Percentiles rank a stretch among this genome's conserved stretches.
These are phyloP conservation scores for Sporothrix phasma DNA, from an alignment of 2,329 filamentous ascomycete genomes.

Conservation along the genomic window DNA sequence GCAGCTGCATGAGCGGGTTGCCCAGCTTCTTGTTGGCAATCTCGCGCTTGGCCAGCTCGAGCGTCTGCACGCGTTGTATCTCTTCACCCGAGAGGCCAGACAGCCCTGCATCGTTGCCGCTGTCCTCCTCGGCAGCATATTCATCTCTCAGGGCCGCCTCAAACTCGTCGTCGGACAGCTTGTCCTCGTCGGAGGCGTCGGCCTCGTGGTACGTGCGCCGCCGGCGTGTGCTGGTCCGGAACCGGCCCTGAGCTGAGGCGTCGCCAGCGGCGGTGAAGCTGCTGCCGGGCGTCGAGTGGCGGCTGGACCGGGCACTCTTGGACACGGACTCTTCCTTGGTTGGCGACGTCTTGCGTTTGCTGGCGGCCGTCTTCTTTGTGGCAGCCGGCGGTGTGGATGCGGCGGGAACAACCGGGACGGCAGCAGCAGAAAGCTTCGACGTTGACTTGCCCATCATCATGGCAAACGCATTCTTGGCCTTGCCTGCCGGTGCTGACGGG, in stretches of 20 bases:
- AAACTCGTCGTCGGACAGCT: constrained; percentile 72
- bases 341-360: constrained; percentile 30
- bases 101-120: constrained; percentile 29
- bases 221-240: constrained; percentile 32
- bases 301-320: constrained; percentile 68
- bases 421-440: not conserved
- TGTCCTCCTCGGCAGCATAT: constrained; percentile 31
- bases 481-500: constrained; percentile 19
- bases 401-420: not conserved
- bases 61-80: constrained; percentile 52
- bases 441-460: constrained; percentile 44
- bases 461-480: constrained; percentile 38
- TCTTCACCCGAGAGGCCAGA: constrained; percentile 44
- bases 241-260: constrained; percentile 32
- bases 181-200: constrained; percentile 49
- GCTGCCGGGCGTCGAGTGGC: constrained; percentile 61
- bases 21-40: constrained; percentile 86
- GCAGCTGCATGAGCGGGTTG: constrained; percentile 85
- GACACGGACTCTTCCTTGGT: constrained; percentile 27
- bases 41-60: constrained; percentile 75
- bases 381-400: not conserved
- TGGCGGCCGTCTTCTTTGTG: constrained; percentile 20
- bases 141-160: constrained; percentile 66
- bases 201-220: constrained; percentile 42
- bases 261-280: not conserved